A percentile compares a stretch with the other conserved stretches of the same genome.
These are phyloP conservation scores for Drechslerella stenobrocha DNA, from an alignment of 2,329 filamentous ascomycete genomes.

Conservation along the genomic window DNA sequence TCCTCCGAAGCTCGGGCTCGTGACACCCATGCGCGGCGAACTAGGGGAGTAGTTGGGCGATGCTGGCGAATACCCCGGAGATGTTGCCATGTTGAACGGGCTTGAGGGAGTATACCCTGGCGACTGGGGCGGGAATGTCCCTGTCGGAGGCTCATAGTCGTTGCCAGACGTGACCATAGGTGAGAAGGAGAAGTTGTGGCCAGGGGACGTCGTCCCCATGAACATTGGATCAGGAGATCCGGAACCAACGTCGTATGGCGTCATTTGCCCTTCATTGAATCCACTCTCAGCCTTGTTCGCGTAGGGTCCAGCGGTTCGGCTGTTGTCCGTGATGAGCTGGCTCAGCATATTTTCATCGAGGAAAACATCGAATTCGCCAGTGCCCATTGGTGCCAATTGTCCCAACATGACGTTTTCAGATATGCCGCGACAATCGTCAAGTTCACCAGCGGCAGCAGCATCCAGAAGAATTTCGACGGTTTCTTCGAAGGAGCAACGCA, in stretches of 20 bases:
- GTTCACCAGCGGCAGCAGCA: slow-evolving; percentile 87
- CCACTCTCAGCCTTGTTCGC: slow-evolving; percentile 68
- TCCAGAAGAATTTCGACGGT: slow-evolving; percentile 98
- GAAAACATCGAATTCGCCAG: slow-evolving; percentile 90
- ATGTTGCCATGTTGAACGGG: slow-evolving; percentile 74
- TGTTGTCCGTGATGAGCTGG: slow-evolving; percentile 90
- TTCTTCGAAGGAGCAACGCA: slow-evolving; percentile 99
- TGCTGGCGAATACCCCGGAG: slow-evolving; percentile 68
- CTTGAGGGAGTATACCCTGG: slow-evolving; percentile 71
- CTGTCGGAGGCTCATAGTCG: slow-evolving; percentile 65
- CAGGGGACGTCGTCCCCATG: slow-evolving; percentile 73
- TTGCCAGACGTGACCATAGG: slow-evolving; percentile 71
- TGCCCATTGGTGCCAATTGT: slow-evolving; percentile 94
- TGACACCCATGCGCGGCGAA: slow-evolving; percentile 67
- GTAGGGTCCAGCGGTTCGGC: slow-evolving; percentile 67
- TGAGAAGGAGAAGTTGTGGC: slow-evolving; percentile 70
- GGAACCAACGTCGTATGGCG: slow-evolving; percentile 80
- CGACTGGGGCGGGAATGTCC: slow-evolving; percentile 63
- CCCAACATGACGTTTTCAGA: slow-evolving; percentile 99
- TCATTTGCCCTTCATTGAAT: slow-evolving; percentile 73
- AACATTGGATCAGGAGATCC: slow-evolving; percentile 66
- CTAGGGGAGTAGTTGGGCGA: slow-evolving; percentile 71
- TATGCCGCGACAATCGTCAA: slow-evolving; percentile 96
- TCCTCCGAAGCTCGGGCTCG: slow-evolving; percentile 63
- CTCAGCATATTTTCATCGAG: slow-evolving; percentile 94